A percentile compares a stretch with the other conserved stretches of the same genome.
Evolutionary conservation across 257 asterid genomes (phyloP).

Genomic region (Hygrophila difformis): DNA sequence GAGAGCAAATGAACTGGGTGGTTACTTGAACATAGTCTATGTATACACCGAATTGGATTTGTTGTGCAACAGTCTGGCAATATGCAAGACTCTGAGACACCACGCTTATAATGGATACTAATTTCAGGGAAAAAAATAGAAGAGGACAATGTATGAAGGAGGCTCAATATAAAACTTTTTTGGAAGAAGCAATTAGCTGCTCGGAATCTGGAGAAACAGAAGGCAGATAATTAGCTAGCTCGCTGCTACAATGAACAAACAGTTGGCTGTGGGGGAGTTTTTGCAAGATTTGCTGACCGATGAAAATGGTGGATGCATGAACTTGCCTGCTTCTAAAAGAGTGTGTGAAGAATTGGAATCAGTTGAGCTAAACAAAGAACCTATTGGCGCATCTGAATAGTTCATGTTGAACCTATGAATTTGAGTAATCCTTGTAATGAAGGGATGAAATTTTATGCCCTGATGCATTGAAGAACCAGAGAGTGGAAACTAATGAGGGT

Average conservation of each 20-base stretch:
- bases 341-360: slow-evolving; percentile 15
- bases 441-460: slow-evolving; percentile 12
- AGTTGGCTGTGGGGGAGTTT: slow-evolving; percentile 5
- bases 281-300: slow-evolving; percentile 17
- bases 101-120: slow-evolving; percentile 25
- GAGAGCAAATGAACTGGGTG: too few relatives aligned
- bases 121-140: slow-evolving; percentile 28
- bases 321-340: slow-evolving; percentile 14
- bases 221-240: slow-evolving; percentile 28
- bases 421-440: slow-evolving; percentile 13
- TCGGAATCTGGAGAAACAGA: slow-evolving; percentile 28
- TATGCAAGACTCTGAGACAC: too few relatives aligned
- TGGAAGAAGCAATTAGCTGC: slow-evolving; percentile 36
- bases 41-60: too few relatives aligned
- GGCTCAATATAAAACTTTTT: slow-evolving; percentile 27
- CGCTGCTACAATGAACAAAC: slow-evolving; percentile 7
- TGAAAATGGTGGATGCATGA: slow-evolving; percentile 13
- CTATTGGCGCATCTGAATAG: slow-evolving; percentile 15
- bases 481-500: too few relatives aligned
- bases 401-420: slow-evolving; percentile 13
- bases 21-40: too few relatives aligned
- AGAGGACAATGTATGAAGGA: slow-evolving; percentile 33
- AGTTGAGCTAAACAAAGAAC: slow-evolving; percentile 20
- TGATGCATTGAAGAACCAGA: too few relatives aligned
- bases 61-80: too few relatives aligned